Percentiles rank a stretch among this genome's conserved stretches.
Evolutionary conservation across 345 rosid species (phyloP).

Genomic region (Linum lewisii): DNA sequence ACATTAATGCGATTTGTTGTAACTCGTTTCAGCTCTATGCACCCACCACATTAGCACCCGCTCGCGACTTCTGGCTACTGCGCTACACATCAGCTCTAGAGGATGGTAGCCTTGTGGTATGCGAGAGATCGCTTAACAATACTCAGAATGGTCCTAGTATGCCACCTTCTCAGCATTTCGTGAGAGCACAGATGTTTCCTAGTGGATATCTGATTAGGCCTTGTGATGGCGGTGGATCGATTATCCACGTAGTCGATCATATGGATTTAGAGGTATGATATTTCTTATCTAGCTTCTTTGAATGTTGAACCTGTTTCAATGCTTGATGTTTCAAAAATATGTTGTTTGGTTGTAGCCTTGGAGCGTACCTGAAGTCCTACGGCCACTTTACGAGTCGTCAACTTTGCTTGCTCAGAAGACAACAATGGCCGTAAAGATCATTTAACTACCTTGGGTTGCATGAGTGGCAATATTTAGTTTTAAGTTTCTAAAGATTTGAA

Average conservation of each 20-base stretch:
- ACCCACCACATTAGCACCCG: constrained; percentile 83
- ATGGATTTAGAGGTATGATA: constrained; percentile 79
- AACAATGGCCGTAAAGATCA: constrained; percentile 66
- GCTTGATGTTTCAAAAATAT: background rate
- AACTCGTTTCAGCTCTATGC: constrained; percentile 61
- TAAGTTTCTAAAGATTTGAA: background rate
- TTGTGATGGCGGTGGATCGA: constrained; percentile 92
- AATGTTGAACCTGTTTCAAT: background rate
- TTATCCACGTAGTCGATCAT: constrained; percentile 92
- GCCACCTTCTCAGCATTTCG: constrained; percentile 62
- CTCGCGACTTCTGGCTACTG: constrained; percentile 94
- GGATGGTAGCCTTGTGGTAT: constrained; percentile 92
- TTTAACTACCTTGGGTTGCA: too few species aligned
- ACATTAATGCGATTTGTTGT: background rate
- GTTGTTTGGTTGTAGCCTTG: constrained; percentile 44
- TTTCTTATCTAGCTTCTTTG: background rate
- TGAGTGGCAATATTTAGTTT: background rate
- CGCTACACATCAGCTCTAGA: constrained; percentile 82
- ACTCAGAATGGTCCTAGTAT: constrained; percentile 70
- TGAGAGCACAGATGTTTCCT: constrained; percentile 89
- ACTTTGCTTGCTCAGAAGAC: constrained; percentile 90
- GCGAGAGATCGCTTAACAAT: constrained; percentile 81
- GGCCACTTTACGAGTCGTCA: constrained; percentile 91
- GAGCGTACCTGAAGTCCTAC: constrained; percentile 92
- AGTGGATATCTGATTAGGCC: constrained; percentile 91